Percentiles rank a stretch among this genome's conserved stretches.
These are phyloP conservation scores for Bondarzewia mesenterica DNA, from an alignment of 1,284 basidiomycete species.

Conservation along the genomic window DNA sequence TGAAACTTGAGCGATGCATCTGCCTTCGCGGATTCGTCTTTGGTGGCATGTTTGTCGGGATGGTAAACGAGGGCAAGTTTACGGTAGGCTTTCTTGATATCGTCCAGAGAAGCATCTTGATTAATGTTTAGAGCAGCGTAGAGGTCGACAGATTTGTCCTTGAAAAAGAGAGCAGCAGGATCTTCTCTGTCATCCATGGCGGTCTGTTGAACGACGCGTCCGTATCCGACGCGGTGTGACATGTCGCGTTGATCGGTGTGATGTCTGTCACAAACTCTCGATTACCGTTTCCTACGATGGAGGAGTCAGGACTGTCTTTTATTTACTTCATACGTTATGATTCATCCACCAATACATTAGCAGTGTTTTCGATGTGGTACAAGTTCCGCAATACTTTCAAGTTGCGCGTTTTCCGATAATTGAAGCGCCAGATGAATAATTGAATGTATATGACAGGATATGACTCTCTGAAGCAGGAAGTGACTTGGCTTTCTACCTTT, in stretches of 20 bases:
- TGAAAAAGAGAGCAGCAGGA: constrained; percentile 69
- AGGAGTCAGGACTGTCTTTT: too few relatives aligned
- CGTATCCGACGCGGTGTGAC: background rate
- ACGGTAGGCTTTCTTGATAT: constrained; percentile 81
- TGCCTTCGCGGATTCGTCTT: constrained; percentile 52
- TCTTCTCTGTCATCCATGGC: constrained; percentile 43
- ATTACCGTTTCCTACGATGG: too few relatives aligned
- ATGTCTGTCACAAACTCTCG: too few relatives aligned
- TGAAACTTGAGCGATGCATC: constrained; percentile 74
- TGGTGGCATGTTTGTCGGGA: constrained; percentile 78
- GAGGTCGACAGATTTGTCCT: constrained; percentile 59
- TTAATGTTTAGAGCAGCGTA: constrained; percentile 64
- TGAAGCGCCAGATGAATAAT: too few relatives aligned
- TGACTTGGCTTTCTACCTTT: too few relatives aligned
- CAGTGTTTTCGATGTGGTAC: too few relatives aligned
- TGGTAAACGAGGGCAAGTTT: constrained; percentile 77
- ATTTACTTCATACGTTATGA: too few relatives aligned
- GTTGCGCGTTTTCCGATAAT: too few relatives aligned
- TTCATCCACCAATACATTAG: too few relatives aligned
- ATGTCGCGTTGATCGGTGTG: background rate
- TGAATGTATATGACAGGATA: too few relatives aligned
- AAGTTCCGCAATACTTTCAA: too few relatives aligned
- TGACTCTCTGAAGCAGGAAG: too few relatives aligned
- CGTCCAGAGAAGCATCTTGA: constrained; percentile 46
- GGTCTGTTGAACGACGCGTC: background rate